Conservation (phyloP, 2,329 filamentous ascomycete species). For the Gaeumannomyces sp. region DNA sequence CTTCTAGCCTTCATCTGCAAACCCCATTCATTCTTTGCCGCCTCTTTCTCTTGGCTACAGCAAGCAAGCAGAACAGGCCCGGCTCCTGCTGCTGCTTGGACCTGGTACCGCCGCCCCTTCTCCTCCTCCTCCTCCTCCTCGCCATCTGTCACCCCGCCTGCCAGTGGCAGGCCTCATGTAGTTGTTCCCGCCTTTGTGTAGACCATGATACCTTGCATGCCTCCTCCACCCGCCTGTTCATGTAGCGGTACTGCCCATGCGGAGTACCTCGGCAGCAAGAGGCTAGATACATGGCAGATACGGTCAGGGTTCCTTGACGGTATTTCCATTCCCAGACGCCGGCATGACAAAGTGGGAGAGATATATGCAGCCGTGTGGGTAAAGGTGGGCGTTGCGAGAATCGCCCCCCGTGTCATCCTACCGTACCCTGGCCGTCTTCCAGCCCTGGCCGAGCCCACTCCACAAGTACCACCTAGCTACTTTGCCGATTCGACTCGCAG, state of each 20-base stretch:
- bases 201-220: too few relatives aligned
- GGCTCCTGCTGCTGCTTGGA: too few relatives aligned
- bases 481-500: conserved; percentile 29
- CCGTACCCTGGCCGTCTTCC: neutral
- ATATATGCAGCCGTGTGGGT: conserved; percentile 10
- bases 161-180: too few relatives aligned
- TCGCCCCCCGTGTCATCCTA: neutral
- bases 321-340: conserved; percentile 1
- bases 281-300: neutral
- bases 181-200: too few relatives aligned
- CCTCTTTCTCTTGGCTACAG: too few relatives aligned
- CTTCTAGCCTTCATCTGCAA: too few relatives aligned
- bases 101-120: too few relatives aligned
- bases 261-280: conserved; percentile 1
- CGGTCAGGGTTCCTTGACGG: conserved; percentile 4
- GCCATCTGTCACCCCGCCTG: too few relatives aligned
- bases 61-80: too few relatives aligned
- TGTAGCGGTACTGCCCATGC: neutral
- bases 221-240: too few relatives aligned
- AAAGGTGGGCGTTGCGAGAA: neutral
- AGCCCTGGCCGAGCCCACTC: conserved; percentile 13
- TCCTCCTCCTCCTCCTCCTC: too few relatives aligned
- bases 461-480: conserved; percentile 23
- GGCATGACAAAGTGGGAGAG: conserved; percentile 8
- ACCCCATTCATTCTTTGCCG: too few relatives aligned